Evolutionary conservation across 768 basidiomycete species (phyloP).

Genomic region (Fomitopsis serialis): DNA sequence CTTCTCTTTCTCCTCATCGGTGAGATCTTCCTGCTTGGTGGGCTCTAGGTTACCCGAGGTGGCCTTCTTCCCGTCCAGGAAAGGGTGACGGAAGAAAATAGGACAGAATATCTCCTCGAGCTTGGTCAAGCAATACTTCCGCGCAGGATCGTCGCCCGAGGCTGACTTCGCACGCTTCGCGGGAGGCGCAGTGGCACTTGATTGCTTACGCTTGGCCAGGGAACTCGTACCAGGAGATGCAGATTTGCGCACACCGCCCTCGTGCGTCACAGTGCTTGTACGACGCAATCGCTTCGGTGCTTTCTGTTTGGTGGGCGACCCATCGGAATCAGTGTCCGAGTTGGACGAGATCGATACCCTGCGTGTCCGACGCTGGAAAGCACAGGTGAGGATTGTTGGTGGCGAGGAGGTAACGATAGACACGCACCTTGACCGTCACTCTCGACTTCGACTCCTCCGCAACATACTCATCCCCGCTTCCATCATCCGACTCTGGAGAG

Average conservation of each 20-base stretch:
- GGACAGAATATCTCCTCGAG: slow-evolving; percentile 65
- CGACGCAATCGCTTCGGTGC: slow-evolving; percentile 16
- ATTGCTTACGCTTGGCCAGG: slow-evolving; percentile 53
- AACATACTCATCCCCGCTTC: slow-evolving; percentile 72
- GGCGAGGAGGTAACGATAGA: too few species aligned
- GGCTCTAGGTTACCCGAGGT: slow-evolving; percentile 20
- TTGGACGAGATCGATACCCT: slow-evolving; percentile 36
- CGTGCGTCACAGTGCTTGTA: slow-evolving; percentile 11
- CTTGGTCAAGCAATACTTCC: slow-evolving; percentile 79
- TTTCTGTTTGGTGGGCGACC: slow-evolving; percentile 5
- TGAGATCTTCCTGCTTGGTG: slow-evolving; percentile 48
- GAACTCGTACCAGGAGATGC: slow-evolving; percentile 11
- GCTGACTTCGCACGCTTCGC: slow-evolving; percentile 45
- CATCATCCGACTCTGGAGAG: slow-evolving; percentile 22
- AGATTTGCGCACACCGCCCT: slow-evolving; percentile 2
- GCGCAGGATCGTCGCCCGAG: slow-evolving; percentile 59
- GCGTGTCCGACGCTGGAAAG: slow-evolving; percentile 38
- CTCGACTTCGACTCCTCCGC: slow-evolving; percentile 31
- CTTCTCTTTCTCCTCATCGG: slow-evolving; percentile 52
- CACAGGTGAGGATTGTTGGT: slow-evolving; percentile 11
- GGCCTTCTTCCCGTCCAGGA: slow-evolving; percentile 25
- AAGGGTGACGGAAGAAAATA: slow-evolving; percentile 69
- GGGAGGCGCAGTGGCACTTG: slow-evolving; percentile 30
- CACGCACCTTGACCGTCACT: slow-evolving; percentile 40
- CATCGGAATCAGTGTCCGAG: slow-evolving; percentile 14